Conservation (phyloP, 2,329 filamentous ascomycete species). For the Venturia pyrina region DNA sequence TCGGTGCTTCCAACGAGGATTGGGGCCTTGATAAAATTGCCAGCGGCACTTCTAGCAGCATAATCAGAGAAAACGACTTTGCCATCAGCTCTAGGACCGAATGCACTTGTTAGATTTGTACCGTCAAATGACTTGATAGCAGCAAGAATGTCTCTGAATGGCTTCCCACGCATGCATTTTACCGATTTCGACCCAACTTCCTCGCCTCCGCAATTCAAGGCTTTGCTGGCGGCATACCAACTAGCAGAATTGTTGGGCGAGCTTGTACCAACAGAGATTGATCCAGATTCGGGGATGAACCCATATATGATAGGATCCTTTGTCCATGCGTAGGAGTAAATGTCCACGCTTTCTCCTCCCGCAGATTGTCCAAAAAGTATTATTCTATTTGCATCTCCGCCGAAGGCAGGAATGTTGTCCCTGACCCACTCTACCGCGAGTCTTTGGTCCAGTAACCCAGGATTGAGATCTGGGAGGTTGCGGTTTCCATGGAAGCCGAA, state of each 20-base stretch:
- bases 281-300: constrained; percentile 14
- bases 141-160: constrained; percentile 18
- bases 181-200: constrained; percentile 20
- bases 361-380: constrained; percentile 20
- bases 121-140: background rate
- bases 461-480: constrained; percentile 14
- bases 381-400: constrained; percentile 16
- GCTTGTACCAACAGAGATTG: background rate
- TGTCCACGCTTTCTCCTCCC: constrained; percentile 17
- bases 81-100: constrained; percentile 4
- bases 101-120: constrained; percentile 17
- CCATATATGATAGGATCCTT: constrained; percentile 14
- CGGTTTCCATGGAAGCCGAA: constrained; percentile 14
- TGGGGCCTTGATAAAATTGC: constrained; percentile 9
- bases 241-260: constrained; percentile 14
- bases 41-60: background rate
- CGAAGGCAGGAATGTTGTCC: constrained; percentile 15
- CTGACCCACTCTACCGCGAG: constrained; percentile 18
- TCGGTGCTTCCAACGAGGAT: constrained; percentile 7
- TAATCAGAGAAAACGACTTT: constrained; percentile 9
- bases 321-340: constrained; percentile 14
- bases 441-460: constrained; percentile 18
- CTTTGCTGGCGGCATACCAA: constrained; percentile 6
- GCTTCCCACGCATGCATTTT: constrained; percentile 26
- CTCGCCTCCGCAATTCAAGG: constrained; percentile 9